Evolutionary conservation across 768 basidiomycete species (phyloP).

Genomic region (Amanita rubescens): DNA sequence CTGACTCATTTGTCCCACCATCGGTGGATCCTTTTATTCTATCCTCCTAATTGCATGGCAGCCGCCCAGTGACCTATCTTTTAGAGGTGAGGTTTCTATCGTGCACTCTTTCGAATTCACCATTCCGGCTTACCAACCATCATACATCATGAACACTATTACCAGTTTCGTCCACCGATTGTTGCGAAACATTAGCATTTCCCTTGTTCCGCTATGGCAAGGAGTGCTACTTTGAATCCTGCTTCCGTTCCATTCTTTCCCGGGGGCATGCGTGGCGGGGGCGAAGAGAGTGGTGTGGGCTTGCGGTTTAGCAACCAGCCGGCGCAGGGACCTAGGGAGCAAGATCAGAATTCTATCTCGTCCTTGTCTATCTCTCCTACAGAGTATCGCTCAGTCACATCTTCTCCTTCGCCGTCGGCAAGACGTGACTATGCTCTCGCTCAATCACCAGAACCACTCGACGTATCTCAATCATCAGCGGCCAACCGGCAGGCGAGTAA

Average conservation of each 20-base stretch:
- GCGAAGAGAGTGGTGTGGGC: slow-evolving; percentile 43
- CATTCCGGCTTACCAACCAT: neutral
- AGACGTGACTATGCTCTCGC: slow-evolving; percentile 26
- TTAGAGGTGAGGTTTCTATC: slow-evolving; percentile 18
- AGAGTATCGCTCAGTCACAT: slow-evolving; percentile 59
- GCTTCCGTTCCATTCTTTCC: slow-evolving; percentile 84
- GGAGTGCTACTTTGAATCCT: slow-evolving; percentile 72
- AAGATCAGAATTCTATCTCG: slow-evolving; percentile 46
- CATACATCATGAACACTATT: neutral
- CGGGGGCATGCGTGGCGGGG: slow-evolving; percentile 49
- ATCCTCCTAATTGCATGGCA: slow-evolving; percentile 33
- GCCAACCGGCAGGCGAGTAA: slow-evolving; percentile 37
- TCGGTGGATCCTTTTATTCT: slow-evolving; percentile 11
- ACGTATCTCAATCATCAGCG: slow-evolving; percentile 39
- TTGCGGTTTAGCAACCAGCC: slow-evolving; percentile 35
- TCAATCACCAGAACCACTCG: slow-evolving; percentile 29
- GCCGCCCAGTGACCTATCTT: slow-evolving; percentile 25
- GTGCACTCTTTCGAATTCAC: neutral
- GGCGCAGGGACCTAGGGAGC: slow-evolving; percentile 35
- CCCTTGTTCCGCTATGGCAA: slow-evolving; percentile 47
- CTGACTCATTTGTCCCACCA: slow-evolving; percentile 7
- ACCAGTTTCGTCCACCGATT: slow-evolving; percentile 22
- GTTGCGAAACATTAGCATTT: slow-evolving; percentile 29
- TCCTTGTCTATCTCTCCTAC: slow-evolving; percentile 53
- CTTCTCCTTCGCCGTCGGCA: slow-evolving; percentile 54